phyloP scores from a whole-genome alignment of 1,139 yeast genomes.

The Taphrina sp. region DNA sequence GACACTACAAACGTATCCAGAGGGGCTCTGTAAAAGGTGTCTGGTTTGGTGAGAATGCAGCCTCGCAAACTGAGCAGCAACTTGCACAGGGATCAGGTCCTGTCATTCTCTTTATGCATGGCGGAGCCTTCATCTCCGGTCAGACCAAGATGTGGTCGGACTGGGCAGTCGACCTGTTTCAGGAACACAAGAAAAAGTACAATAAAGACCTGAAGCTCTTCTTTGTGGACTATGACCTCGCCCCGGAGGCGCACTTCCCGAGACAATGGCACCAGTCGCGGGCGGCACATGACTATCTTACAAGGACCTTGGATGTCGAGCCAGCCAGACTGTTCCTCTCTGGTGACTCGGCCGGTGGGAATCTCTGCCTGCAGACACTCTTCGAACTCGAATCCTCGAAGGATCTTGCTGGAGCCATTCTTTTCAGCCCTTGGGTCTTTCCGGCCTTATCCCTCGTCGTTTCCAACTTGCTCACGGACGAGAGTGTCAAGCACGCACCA shows the following conservation, averaged over 20 bases:
- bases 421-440: constrained; percentile 28
- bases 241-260: constrained; percentile 21
- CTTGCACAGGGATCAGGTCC: constrained; percentile 18
- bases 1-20: constrained; percentile 12
- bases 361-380: constrained; percentile 21
- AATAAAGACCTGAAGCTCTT: constrained; percentile 19
- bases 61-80: constrained; percentile 2
- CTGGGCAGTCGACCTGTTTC: constrained; percentile 13
- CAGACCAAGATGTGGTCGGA: constrained; percentile 23
- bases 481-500: background rate
- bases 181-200: constrained; percentile 18
- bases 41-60: constrained; percentile 21
- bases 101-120: constrained; percentile 19
- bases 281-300: constrained; percentile 21
- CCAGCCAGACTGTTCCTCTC: constrained; percentile 23
- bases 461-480: background rate
- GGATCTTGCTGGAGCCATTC: constrained; percentile 21
- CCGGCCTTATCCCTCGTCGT: constrained; percentile 7
- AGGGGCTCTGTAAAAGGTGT: constrained; percentile 19
- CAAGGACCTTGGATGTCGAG: constrained; percentile 5
- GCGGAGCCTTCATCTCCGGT: constrained; percentile 27
- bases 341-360: constrained; percentile 30
- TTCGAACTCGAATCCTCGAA: constrained; percentile 3
- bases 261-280: constrained; percentile 12
- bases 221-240: constrained; percentile 15